These are phyloP conservation scores for Phyllosticta paracitricarpa DNA, from an alignment of 2,329 filamentous ascomycete species.

Conservation along the genomic window DNA sequence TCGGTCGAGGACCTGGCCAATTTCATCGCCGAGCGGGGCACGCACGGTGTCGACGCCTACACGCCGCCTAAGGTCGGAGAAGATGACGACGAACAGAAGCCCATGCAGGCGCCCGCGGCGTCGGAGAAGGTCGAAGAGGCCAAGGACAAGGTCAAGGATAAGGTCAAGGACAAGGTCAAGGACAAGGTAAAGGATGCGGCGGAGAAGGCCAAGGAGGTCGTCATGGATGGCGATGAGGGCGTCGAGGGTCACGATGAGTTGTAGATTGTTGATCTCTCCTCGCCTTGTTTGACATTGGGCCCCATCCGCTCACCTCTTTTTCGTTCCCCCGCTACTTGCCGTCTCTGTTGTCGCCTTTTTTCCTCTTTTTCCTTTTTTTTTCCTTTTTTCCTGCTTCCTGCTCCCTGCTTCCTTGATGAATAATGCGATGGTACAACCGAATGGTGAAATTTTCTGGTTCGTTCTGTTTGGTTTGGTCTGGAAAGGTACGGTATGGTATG, in stretches of 20 bases:
- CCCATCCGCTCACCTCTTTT: background rate
- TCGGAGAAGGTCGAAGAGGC: slow-evolving; percentile 28
- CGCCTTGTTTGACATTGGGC: too few species aligned
- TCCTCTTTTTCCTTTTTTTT: too few species aligned
- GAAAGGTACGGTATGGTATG: too few species aligned
- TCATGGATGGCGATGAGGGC: slow-evolving; percentile 22
- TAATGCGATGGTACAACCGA: too few species aligned
- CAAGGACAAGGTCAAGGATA: slow-evolving; percentile 21
- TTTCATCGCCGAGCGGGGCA: slow-evolving; percentile 94
- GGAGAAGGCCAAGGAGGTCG: slow-evolving; percentile 27
- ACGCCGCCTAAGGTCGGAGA: slow-evolving; percentile 42
- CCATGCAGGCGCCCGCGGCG: slow-evolving; percentile 35
- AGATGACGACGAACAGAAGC: slow-evolving; percentile 37
- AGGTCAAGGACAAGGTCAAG: slow-evolving; percentile 25
- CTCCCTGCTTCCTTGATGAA: too few species aligned
- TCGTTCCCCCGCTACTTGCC: background rate
- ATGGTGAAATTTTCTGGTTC: too few species aligned
- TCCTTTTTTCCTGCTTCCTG: too few species aligned
- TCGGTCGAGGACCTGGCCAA: slow-evolving; percentile 83
- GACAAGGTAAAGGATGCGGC: slow-evolving; percentile 16
- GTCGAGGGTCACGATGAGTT: slow-evolving; percentile 57
- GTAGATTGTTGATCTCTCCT: slow-evolving; percentile 37
- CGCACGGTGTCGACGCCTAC: slow-evolving; percentile 65
- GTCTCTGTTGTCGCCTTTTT: background rate
- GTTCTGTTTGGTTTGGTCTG: too few species aligned